Evolutionary conservation across 495 filamentous ascomycete genomes (phyloP), one percentile per base, ranked within the genome.

Genomic region (Aspergillus taichungensis): DNA sequence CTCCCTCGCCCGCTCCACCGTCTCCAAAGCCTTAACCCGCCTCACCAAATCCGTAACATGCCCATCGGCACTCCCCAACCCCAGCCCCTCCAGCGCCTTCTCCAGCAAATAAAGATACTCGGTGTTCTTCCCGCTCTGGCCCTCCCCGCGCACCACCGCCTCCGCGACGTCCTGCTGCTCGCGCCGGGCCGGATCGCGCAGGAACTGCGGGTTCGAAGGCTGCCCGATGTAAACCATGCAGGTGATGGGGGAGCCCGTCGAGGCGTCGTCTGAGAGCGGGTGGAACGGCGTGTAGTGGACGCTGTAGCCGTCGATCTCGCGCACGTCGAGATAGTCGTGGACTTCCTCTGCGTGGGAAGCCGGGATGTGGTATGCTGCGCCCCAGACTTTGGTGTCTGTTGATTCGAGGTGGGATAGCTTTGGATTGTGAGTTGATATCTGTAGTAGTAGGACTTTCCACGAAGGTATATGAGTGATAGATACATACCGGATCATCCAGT

Each of bases 301-400:
- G 30, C 78, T 85, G 60, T 97, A 97, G 6, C 94, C 94, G 61
- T 97, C 92, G 54, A 96, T 95, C 67, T 99, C 94, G 10, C 94
- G 84, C 45, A 95, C 89, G 59, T 97, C 90, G 31, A 99, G 87
- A 62, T 96, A 90, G 43, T 84, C 75, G 46, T 85, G 82, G 3
- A 95, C 94, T 66, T 89, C 84, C 47, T 78, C 74, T 11, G 92
- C 86, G 47, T 83, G 76, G 1, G 73, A 67, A 8, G 80, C 55
- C 6, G 78, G 68, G 53, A 99, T 96, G 53, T 90, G 88, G 66
- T 96, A 99, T 34, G 89, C 91, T 4, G 84, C 85, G 45, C 94
- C 94, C 87, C 89, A 95, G 50, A 94, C 86, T 53, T 45, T 85
- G 69, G 37, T 79, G 6, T 55, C 56, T 34, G 56, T 43, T 12